These are phyloP conservation scores for Tilletia walkeri DNA, from an alignment of 1,284 basidiomycete genomes.

Conservation along the genomic window DNA sequence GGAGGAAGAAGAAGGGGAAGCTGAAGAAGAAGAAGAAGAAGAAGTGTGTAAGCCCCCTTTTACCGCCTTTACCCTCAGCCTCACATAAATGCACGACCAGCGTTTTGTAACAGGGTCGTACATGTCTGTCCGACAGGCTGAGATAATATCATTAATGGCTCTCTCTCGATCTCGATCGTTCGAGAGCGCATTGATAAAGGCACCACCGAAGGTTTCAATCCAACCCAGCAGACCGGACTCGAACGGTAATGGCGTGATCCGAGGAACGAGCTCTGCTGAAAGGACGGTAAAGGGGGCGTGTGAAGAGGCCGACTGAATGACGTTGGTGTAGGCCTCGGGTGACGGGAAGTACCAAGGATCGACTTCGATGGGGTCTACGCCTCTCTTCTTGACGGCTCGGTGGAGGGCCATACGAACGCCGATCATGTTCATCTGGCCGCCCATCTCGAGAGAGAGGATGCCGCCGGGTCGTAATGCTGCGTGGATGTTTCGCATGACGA, in stretches of 20 bases:
- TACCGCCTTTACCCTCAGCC: conserved; percentile 15
- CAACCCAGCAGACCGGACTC: conserved; percentile 19
- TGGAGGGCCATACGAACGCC: conserved; percentile 22
- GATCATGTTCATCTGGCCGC: conserved; percentile 24
- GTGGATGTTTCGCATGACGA: conserved; percentile 21
- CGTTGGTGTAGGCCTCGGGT: conserved; percentile 17
- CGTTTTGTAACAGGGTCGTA: conserved; percentile 17
- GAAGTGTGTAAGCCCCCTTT: not conserved
- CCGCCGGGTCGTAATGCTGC: conserved; percentile 20
- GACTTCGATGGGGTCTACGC: conserved; percentile 19
- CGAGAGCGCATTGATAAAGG: conserved; percentile 24
- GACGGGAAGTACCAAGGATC: conserved; percentile 31
- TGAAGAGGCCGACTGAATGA: conserved; percentile 13
- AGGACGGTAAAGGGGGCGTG: conserved; percentile 9
- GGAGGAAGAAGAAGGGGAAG: too few relatives aligned
- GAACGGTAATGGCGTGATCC: conserved; percentile 22
- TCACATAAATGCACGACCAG: conserved; percentile 25
- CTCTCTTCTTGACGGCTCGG: conserved; percentile 10
- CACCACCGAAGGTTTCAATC: conserved; percentile 24
- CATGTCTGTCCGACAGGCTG: conserved; percentile 22
- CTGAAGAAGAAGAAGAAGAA: too few relatives aligned
- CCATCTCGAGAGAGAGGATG: conserved; percentile 21
- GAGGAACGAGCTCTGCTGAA: conserved; percentile 20
- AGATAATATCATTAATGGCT: conserved; percentile 18
- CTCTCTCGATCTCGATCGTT: conserved; percentile 16